Evolutionary conservation across 768 basidiomycete genomes (phyloP), one percentile per base, ranked within the genome.

Genomic region (Cubamyces sp.): DNA sequence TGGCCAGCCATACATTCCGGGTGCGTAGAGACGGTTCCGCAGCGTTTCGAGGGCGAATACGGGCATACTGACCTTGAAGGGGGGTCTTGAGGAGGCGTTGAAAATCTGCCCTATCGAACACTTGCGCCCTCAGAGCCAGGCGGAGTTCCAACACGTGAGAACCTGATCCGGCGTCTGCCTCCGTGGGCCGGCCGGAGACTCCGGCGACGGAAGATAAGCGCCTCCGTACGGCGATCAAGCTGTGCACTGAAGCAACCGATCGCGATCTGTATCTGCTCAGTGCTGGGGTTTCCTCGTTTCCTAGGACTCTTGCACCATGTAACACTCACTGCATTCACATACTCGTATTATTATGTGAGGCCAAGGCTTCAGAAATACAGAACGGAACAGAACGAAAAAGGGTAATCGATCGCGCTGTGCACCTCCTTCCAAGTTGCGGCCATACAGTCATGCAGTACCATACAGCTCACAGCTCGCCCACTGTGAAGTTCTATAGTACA

Each of bases 61-160:
- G 59, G 64, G 64, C 68, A 69, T 71, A 73, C 74, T 73, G 59
- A 75, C 74, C 74, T 75, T 74, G 74, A 71, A 34, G 63, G 68
- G 67, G 68, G 69, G 67, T 73, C 71, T 74, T 71, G 70, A 69
- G 67, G 70, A 67, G 68, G 69, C 60, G 61, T 63, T 59, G 54
- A 55, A 54, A 64, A 56, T 64, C 63, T 55, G 63, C 54, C 63
- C 58, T 56, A 46, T 42, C 28, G 11, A 50, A 56, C 26, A 57
- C 42, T 52, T 30, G 50, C 54, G 57, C 57, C 58, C 49, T 46
- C 54, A 46, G 57, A 56, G 53, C 48, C n/a, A 47, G 54, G 60
- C 65, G 65, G 65, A 63, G 65, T 63, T 61, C 57, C 43, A 58
- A 54, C 46, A 54, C 60, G 60, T 62, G 64, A 52, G 60, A 65